Evolutionary conservation across 441 rosid genomes (phyloP).

Genomic region (Metrosideros polymorpha): DNA sequence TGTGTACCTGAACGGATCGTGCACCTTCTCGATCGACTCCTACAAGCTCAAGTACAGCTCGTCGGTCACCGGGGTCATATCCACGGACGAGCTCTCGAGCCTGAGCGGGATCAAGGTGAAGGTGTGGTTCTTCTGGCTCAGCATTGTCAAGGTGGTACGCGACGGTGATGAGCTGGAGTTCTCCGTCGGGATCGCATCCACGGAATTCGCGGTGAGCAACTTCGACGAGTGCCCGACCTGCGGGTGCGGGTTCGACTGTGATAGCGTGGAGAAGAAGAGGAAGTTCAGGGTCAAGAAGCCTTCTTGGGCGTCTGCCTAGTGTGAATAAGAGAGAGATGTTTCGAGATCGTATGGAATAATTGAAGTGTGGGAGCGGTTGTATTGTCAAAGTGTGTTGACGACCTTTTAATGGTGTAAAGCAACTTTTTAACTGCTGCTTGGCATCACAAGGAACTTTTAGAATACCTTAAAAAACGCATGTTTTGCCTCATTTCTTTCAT

Average conservation of each 20-base stretch:
- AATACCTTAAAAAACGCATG: neutral
- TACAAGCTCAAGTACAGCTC: conserved; percentile 42
- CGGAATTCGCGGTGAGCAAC: conserved; percentile 29
- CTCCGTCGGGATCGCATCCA: conserved; percentile 48
- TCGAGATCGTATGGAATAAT: neutral
- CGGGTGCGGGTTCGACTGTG: conserved; percentile 47
- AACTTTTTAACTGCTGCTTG: neutral
- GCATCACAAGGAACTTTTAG: neutral
- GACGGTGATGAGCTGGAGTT: conserved; percentile 39
- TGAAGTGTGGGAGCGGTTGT: neutral
- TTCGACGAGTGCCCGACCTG: conserved; percentile 42
- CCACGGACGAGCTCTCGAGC: conserved; percentile 28
- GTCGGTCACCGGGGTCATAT: conserved; percentile 30
- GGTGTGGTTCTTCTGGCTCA: conserved; percentile 39
- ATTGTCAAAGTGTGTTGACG: neutral
- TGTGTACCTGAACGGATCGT: conserved; percentile 16
- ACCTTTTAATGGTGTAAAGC: neutral
- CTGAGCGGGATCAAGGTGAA: conserved; percentile 46
- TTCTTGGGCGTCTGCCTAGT: neutral
- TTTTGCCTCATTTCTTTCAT: neutral
- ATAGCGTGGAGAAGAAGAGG: neutral
- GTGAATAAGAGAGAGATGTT: neutral
- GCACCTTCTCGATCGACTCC: conserved; percentile 30
- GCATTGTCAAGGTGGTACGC: conserved; percentile 33
- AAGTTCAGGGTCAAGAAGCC: neutral